Base-by-base conservation (phyloP, 495 filamentous ascomycete species). In the Penicillium samsonianum region DNA sequence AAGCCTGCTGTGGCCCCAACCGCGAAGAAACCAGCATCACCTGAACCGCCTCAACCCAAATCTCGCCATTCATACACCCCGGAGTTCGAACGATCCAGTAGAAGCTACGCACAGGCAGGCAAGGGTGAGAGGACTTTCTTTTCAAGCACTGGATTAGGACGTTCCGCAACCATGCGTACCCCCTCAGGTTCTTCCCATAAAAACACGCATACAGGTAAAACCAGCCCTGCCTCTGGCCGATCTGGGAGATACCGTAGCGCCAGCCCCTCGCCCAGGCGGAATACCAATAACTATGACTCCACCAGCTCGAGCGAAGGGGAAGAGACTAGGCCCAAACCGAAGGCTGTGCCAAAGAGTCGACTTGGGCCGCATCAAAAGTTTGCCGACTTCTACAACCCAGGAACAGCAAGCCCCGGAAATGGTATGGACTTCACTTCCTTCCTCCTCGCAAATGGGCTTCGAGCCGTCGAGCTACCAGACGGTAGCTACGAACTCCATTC, bases 61-160 rank as follows among this genome's bases (percentile, higher is more conserved):
- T n/a, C 33, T 1, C 50, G 25, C 17, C 50, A 38, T 37, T 22
- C 28, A n/a, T 57, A 55, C 17, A 57, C 67, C 12, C 71, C 76
- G 10, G 76, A 76, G 3, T 68, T 68, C 57, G 69, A 76, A 41
- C 80, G 89, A 10, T 71, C 80, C 23, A 85, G 89, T 53, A 88
- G 86, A 8, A 84, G 86, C 0, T 94, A 96, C 65, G 80, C 84
- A 35, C 82, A 79, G 3, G 71, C 82, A 28, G 82, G 84, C 49
- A 55, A 47, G 12, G 89, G 89, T 16, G 91, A 94, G 65, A 89
- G 81, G 75, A 87, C 84, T 0, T 78, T 79, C 58, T 75, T 84
- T 55, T 70, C 70, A 7, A 76, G 71, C 58, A 69, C 76, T 25
- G 69, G 67, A 17, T 59, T 84, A 14, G 67, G 70, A 11, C 74